Conservation (phyloP, 345 rosid species). For the Lepidium sativum region DNA sequence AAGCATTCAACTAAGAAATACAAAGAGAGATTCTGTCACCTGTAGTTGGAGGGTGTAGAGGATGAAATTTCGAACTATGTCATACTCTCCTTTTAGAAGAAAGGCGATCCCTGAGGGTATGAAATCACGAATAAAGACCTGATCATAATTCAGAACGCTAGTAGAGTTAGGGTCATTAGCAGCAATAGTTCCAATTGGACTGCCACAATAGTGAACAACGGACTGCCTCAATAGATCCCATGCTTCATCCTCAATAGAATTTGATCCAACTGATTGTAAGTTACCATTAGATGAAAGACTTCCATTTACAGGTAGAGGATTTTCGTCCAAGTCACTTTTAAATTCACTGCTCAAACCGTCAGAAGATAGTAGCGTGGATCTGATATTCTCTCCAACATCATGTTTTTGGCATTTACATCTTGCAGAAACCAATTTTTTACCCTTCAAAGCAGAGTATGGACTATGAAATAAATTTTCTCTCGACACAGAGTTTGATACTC, state of each 20-base stretch:
- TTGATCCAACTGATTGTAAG: constrained; percentile 21
- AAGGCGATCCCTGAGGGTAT: constrained; percentile 91
- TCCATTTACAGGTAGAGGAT: constrained; percentile 24
- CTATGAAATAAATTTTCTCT: constrained; percentile 6
- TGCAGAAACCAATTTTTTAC: constrained; percentile 15
- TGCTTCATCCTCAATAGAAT: constrained; percentile 73
- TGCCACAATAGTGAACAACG: constrained; percentile 71
- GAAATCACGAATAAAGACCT: constrained; percentile 91
- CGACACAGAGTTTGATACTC: not conserved
- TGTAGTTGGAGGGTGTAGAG: constrained; percentile 92
- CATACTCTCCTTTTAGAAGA: constrained; percentile 88
- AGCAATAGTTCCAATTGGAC: constrained; percentile 88
- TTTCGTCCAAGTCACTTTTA: constrained; percentile 25
- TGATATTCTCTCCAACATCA: constrained; percentile 38
- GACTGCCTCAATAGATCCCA: constrained; percentile 72
- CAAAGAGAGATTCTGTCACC: constrained; percentile 36
- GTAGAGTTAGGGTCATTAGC: constrained; percentile 75
- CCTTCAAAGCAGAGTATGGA: not conserved
- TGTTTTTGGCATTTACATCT: constrained; percentile 48
- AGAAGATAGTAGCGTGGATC: constrained; percentile 24
- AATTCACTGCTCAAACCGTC: constrained; percentile 24
- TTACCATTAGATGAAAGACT: constrained; percentile 30
- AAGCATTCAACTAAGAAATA: not conserved
- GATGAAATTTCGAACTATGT: constrained; percentile 79
- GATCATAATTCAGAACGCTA: constrained; percentile 71